Conservation (phyloP, 345 rosid species). For the Brassica incana region DNA sequence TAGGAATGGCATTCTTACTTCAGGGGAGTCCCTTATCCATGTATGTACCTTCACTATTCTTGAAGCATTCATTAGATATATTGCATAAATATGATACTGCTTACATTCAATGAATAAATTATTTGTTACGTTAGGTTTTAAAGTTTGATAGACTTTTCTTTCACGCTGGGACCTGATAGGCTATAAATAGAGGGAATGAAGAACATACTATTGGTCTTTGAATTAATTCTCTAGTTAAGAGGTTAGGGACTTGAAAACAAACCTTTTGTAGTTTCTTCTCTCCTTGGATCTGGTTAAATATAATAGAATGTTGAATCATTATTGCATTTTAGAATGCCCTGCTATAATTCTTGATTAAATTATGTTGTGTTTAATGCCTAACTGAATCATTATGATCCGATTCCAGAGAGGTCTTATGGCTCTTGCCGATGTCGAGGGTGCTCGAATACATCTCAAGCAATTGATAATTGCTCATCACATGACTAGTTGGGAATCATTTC, state of each 20-base stretch:
- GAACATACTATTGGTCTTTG: constrained; percentile 7
- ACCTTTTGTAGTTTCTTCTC: neutral
- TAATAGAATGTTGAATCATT: neutral
- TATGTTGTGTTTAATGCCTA: neutral
- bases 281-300: constrained; percentile 7
- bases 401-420: constrained; percentile 93
- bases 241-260: neutral
- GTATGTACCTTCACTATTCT: constrained; percentile 50
- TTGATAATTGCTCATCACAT: constrained; percentile 79
- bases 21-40: constrained; percentile 84
- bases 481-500: constrained; percentile 93
- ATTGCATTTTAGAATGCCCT: constrained; percentile 6
- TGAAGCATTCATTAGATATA: neutral
- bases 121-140: constrained; percentile 10
- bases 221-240: neutral
- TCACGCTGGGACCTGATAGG: constrained; percentile 7
- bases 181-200: neutral
- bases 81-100: neutral
- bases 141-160: constrained; percentile 1
- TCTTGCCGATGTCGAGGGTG: constrained; percentile 95
- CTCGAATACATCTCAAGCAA: constrained; percentile 78
- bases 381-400: constrained; percentile 23
- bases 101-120: neutral
- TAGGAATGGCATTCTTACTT: constrained; percentile 67
- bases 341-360: constrained; percentile 2